A percentile compares a stretch with the other conserved stretches of the same genome.
Evolutionary conservation across 2,329 filamentous ascomycete genomes (phyloP).

Genomic region (Alternaria triticimaculans): DNA sequence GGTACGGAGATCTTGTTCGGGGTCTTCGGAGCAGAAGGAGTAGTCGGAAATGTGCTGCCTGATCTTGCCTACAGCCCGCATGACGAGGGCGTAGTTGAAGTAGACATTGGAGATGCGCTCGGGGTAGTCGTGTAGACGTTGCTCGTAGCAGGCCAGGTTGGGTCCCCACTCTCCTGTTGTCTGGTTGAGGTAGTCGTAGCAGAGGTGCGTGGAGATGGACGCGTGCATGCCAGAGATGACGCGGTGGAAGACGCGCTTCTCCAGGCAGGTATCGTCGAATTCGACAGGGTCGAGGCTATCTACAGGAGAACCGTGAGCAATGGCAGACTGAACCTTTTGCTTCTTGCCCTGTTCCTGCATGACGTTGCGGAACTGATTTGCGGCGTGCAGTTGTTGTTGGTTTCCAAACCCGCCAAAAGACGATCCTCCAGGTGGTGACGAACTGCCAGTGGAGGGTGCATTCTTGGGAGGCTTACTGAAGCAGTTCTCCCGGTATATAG

Average conservation of each 20-base stretch:
- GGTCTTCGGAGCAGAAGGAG: constrained; percentile 90
- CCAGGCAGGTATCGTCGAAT: constrained; percentile 88
- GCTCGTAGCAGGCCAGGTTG: constrained; percentile 87
- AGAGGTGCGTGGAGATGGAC: constrained; percentile 94
- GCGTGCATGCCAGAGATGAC: constrained; percentile 98
- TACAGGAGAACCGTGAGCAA: constrained; percentile 59
- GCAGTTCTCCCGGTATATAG: constrained; percentile 97
- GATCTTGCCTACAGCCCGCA: constrained; percentile 89
- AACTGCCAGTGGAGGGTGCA: constrained; percentile 42
- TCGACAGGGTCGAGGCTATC: constrained; percentile 72
- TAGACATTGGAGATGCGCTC: constrained; percentile 97
- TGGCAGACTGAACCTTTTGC: constrained; percentile 66
- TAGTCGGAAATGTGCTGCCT: constrained; percentile 81
- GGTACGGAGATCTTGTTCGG: constrained; percentile 77
- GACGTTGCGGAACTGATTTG: constrained; percentile 66
- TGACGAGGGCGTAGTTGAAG: constrained; percentile 97
- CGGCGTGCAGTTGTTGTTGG: constrained; percentile 59
- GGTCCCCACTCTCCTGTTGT: constrained; percentile 92
- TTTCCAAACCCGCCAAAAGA: constrained; percentile 53
- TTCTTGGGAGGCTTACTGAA: constrained; percentile 65
- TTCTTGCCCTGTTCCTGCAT: constrained; percentile 66
- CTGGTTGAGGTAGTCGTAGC: constrained; percentile 95
- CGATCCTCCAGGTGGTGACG: constrained; percentile 46
- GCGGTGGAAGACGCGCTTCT: constrained; percentile 98
- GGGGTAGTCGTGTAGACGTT: constrained; percentile 81